Percentiles rank a stretch among this genome's conserved stretches.
phyloP scores from a whole-genome alignment of 768 basidiomycete species.

The Pleurotus giganteus region DNA sequence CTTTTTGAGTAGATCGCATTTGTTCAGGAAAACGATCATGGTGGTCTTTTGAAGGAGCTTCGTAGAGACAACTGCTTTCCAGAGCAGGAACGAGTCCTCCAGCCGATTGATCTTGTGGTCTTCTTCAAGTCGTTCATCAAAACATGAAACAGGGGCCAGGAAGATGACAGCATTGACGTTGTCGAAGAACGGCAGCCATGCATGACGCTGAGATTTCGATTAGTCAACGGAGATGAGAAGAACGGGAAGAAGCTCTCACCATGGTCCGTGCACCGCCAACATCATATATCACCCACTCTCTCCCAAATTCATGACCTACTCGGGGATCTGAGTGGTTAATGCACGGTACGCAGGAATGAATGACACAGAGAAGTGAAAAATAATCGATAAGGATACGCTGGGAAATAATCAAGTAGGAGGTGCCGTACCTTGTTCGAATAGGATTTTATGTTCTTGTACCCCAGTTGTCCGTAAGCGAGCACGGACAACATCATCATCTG shows the following conservation, averaged over 20 bases:
- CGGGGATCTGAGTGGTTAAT: constrained; percentile 24
- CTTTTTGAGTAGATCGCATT: constrained; percentile 60
- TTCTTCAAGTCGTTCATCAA: constrained; percentile 46
- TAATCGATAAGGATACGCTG: background rate
- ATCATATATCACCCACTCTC: constrained; percentile 68
- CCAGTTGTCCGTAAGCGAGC: constrained; percentile 69
- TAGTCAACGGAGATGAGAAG: background rate
- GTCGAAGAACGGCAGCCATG: constrained; percentile 75
- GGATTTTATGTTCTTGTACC: constrained; percentile 65
- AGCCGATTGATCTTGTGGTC: constrained; percentile 64
- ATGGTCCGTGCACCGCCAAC: constrained; percentile 63
- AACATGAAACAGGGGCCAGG: constrained; percentile 38
- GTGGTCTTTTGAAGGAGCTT: constrained; percentile 57
- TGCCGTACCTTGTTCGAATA: constrained; percentile 39
- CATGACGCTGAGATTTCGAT: constrained; percentile 46
- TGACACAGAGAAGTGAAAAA: background rate
- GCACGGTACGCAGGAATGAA: constrained; percentile 2
- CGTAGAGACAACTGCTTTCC: constrained; percentile 60
- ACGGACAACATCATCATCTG: constrained; percentile 62
- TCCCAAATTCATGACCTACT: constrained; percentile 28
- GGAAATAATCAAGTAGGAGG: background rate
- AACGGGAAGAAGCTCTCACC: constrained; percentile 28
- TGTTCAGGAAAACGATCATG: constrained; percentile 74
- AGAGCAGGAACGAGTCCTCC: constrained; percentile 71
- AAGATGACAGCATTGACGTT: constrained; percentile 77